Percentiles rank a stretch among this genome's conserved stretches.
Conservation (phyloP, 345 rosid genomes). For the Camelina neglecta region DNA sequence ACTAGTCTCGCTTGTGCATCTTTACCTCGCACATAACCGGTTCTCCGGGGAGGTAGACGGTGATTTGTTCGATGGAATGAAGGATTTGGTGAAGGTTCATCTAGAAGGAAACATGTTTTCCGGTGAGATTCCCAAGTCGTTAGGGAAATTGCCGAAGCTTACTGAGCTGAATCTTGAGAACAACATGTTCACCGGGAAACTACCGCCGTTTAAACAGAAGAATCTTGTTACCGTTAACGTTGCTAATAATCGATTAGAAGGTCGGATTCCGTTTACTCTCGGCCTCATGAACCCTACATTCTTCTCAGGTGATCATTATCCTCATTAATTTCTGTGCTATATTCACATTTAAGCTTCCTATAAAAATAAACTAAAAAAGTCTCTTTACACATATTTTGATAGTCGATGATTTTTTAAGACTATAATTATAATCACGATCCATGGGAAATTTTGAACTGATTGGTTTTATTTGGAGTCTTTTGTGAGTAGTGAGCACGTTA, state of each 20-base stretch:
- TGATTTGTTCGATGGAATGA: constrained; percentile 60
- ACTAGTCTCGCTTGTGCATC: constrained; percentile 47
- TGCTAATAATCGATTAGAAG: constrained; percentile 57
- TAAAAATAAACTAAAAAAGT: too few species aligned
- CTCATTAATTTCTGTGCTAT: neutral
- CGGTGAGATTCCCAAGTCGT: constrained; percentile 64
- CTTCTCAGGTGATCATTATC: constrained; percentile 54
- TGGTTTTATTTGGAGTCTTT: neutral
- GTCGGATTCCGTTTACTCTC: constrained; percentile 57
- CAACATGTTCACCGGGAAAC: constrained; percentile 58
- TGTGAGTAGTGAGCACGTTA: constrained; percentile 36
- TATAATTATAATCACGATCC: neutral
- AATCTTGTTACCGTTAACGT: constrained; percentile 50
- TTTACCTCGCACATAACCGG: constrained; percentile 61
- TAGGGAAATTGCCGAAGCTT: constrained; percentile 50
- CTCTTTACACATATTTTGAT: too few species aligned
- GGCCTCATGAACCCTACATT: constrained; percentile 43
- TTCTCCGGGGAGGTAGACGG: constrained; percentile 58
- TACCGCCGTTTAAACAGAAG: constrained; percentile 59
- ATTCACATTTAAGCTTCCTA: too few species aligned
- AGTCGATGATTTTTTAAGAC: too few species aligned
- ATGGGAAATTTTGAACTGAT: neutral
- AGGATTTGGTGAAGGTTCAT: constrained; percentile 51
- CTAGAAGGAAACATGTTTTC: constrained; percentile 60
- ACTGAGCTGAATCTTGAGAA: constrained; percentile 56